Conservation (phyloP, 257 asterid species). For the Plantago ovata region DNA sequence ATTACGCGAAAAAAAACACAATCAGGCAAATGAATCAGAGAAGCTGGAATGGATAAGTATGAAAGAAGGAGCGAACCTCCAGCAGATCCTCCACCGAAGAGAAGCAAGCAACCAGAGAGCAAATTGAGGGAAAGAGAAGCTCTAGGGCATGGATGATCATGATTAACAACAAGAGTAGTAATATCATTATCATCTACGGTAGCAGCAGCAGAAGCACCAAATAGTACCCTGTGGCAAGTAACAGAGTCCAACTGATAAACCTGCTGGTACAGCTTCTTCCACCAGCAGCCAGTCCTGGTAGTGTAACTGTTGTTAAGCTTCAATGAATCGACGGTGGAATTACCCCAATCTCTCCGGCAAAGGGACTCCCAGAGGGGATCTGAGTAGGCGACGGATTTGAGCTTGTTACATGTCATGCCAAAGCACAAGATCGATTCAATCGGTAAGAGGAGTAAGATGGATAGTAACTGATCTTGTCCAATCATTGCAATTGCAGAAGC, state of each 20-base stretch:
- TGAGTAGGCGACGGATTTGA: slow-evolving; percentile 54
- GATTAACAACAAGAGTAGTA: too few relatives aligned
- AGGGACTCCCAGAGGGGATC: slow-evolving; percentile 84
- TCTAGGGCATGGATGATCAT: slow-evolving; percentile 50
- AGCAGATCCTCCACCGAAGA: slow-evolving; percentile 89
- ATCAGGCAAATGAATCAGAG: too few relatives aligned
- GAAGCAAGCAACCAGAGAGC: slow-evolving; percentile 66
- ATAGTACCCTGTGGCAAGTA: slow-evolving; percentile 39
- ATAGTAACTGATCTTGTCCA: slow-evolving; percentile 68
- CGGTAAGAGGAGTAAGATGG: slow-evolving; percentile 70
- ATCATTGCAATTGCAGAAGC: slow-evolving; percentile 33
- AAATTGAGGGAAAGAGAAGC: slow-evolving; percentile 91
- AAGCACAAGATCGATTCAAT: slow-evolving; percentile 63
- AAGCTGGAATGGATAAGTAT: too few relatives aligned
- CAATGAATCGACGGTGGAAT: slow-evolving; percentile 39
- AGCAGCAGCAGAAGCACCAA: too few relatives aligned
- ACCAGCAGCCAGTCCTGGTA: slow-evolving; percentile 26
- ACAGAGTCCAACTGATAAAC: slow-evolving; percentile 58
- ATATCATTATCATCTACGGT: slow-evolving; percentile 18
- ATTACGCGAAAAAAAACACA: too few relatives aligned
- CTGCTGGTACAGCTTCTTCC: slow-evolving; percentile 74
- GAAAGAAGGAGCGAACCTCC: slow-evolving; percentile 52
- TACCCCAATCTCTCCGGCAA: slow-evolving; percentile 84
- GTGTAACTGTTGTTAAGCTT: slow-evolving; percentile 18
- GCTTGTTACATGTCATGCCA: slow-evolving; percentile 60